These are phyloP conservation scores for Citrus cavaleriei DNA, from an alignment of 345 rosid species.

Conservation along the genomic window DNA sequence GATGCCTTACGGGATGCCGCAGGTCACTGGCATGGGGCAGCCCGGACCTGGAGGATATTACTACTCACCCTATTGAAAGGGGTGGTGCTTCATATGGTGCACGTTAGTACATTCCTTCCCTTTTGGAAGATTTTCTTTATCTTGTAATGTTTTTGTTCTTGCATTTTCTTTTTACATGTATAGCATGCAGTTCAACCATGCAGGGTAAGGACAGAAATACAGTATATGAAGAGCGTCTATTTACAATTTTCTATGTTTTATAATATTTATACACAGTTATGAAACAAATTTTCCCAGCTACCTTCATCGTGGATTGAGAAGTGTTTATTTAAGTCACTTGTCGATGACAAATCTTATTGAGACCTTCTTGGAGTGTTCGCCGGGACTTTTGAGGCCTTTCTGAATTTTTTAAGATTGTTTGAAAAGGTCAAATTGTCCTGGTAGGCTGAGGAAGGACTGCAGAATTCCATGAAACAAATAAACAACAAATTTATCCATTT, in stretches of 20 bases:
- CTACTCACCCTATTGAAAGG: slow-evolving; percentile 35
- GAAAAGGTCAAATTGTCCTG: neutral
- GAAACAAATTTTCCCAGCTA: neutral
- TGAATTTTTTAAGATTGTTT: neutral
- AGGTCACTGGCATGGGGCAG: slow-evolving; percentile 35
- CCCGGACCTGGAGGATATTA: slow-evolving; percentile 41
- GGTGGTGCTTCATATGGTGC: neutral
- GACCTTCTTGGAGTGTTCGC: neutral
- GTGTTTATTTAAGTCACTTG: neutral
- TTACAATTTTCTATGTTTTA: neutral
- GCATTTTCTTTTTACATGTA: neutral
- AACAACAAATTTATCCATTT: neutral
- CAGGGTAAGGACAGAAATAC: neutral
- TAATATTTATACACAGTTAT: slow-evolving; percentile 1
- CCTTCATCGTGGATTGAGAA: neutral
- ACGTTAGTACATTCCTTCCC: neutral
- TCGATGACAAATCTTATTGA: neutral
- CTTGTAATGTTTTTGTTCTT: neutral
- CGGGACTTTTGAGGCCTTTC: neutral
- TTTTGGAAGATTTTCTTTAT: neutral
- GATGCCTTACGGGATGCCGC: slow-evolving; percentile 71
- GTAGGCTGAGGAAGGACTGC: too few species aligned
- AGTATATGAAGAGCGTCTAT: neutral
- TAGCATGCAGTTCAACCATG: neutral
- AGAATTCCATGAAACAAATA: too few species aligned